Evolutionary conservation across 176 grass and related monocot species (phyloP).

Genomic region (Phoenix roebelenii): DNA sequence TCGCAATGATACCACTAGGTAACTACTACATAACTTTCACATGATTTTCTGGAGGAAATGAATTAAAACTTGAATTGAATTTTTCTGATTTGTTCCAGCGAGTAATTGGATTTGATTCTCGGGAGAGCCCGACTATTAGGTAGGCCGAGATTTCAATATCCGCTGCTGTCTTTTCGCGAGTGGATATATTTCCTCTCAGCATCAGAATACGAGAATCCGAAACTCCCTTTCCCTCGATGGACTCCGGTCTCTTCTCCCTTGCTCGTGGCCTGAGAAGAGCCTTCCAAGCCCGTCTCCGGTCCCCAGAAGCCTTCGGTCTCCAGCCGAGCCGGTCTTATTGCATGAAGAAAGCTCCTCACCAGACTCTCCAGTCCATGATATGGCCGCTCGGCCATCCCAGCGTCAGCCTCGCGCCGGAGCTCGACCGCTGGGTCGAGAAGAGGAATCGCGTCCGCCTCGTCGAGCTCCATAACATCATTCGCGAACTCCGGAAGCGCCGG

Average conservation of each 20-base stretch:
- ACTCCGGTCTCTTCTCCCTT: conserved; percentile 29
- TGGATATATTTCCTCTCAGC: too few relatives aligned
- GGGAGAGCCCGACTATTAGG: too few relatives aligned
- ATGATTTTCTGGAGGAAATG: too few relatives aligned
- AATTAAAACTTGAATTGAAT: too few relatives aligned
- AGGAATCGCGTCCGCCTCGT: conserved; percentile 33
- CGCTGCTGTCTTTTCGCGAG: too few relatives aligned
- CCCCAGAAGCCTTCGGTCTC: background rate
- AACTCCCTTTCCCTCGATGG: conserved; percentile 9
- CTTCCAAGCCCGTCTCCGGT: conserved; percentile 7
- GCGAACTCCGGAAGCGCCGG: conserved; percentile 46
- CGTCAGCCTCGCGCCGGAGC: conserved; percentile 48
- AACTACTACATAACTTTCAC: too few relatives aligned
- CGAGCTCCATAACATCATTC: conserved; percentile 48
- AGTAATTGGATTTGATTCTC: too few relatives aligned
- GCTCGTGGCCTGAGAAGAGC: conserved; percentile 25
- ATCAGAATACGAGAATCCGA: too few relatives aligned
- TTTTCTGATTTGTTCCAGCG: too few relatives aligned
- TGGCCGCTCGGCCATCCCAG: conserved; percentile 61
- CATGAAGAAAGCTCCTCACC: conserved; percentile 4
- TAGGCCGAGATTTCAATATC: too few relatives aligned
- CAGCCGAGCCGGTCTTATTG: conserved; percentile 5
- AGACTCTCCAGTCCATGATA: conserved; percentile 42
- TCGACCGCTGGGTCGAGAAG: conserved; percentile 55
- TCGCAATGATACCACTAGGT: too few relatives aligned